Conservation (phyloP, 768 basidiomycete species). For the Macrocybe gigantea region DNA sequence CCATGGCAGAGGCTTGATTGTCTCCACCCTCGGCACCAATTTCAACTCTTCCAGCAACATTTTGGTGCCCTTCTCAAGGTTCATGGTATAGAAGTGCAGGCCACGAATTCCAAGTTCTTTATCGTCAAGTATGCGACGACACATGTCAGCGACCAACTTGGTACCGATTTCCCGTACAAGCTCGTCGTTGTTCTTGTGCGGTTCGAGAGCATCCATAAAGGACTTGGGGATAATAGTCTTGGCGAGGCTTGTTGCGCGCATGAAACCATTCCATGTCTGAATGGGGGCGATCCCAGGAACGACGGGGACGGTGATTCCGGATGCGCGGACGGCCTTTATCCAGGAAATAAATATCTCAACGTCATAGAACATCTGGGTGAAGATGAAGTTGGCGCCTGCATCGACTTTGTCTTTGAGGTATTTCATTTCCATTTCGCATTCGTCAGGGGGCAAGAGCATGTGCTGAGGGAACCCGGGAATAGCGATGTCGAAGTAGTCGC, state of each 20-base stretch:
- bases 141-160: slow-evolving; percentile 94
- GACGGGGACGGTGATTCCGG: slow-evolving; percentile 85
- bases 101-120: slow-evolving; percentile 78
- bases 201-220: slow-evolving; percentile 74
- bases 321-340: slow-evolving; percentile 78
- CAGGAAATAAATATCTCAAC: slow-evolving; percentile 86
- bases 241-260: slow-evolving; percentile 73
- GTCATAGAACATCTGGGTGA: slow-evolving; percentile 99
- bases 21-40: slow-evolving; percentile 82
- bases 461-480: slow-evolving; percentile 91
- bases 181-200: slow-evolving; percentile 88
- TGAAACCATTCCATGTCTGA: slow-evolving; percentile 95
- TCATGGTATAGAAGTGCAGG: slow-evolving; percentile 97
- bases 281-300: slow-evolving; percentile 94
- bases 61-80: slow-evolving; percentile 90
- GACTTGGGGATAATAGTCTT: slow-evolving; percentile 73
- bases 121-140: slow-evolving; percentile 71
- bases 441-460: slow-evolving; percentile 64
- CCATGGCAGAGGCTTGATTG: slow-evolving; percentile 95
- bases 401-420: slow-evolving; percentile 91
- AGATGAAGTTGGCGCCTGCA: slow-evolving; percentile 87
- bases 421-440: slow-evolving; percentile 71
- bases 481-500: slow-evolving; percentile 93
- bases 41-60: slow-evolving; percentile 92
- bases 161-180: slow-evolving; percentile 90